These are phyloP conservation scores for Melampsora abietis-canadensis DNA, from an alignment of 1,284 basidiomycete species.

Conservation along the genomic window DNA sequence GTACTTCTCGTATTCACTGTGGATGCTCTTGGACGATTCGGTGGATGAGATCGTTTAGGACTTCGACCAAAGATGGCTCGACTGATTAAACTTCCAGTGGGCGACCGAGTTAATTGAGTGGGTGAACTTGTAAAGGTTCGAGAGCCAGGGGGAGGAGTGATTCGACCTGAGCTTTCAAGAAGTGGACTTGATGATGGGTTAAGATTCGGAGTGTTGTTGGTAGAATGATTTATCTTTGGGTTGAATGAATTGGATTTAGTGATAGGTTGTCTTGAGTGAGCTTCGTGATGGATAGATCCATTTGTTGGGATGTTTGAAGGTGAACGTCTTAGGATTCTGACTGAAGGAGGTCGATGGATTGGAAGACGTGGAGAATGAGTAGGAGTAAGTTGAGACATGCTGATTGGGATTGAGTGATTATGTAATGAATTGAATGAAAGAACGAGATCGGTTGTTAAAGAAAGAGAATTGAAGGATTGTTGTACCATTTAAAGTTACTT, in stretches of 20 bases:
- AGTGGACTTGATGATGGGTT: too few species aligned
- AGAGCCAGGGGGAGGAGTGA: neutral
- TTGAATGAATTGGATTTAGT: too few species aligned
- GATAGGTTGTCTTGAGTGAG: too few species aligned
- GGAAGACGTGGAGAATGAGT: neutral
- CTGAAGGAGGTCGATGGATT: constrained; percentile 8
- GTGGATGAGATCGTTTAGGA: neutral
- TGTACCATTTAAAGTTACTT: too few species aligned
- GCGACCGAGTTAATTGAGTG: neutral
- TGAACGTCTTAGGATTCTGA: neutral
- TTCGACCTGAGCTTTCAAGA: too few species aligned
- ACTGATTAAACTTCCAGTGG: neutral
- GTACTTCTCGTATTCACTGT: neutral
- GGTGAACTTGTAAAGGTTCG: neutral
- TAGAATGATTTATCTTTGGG: too few species aligned
- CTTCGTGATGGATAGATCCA: too few species aligned
- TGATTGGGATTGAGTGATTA: neutral
- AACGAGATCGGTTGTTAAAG: neutral
- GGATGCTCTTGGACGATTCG: neutral
- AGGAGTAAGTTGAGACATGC: neutral
- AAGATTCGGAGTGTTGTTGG: too few species aligned
- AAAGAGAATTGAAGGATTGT: too few species aligned
- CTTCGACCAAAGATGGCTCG: constrained; percentile 1
- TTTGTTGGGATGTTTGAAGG: too few species aligned
- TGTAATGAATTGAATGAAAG: neutral